Base-by-base conservation (phyloP, 2,329 filamentous ascomycete genomes). In the Pseudogymnoascus sp. region DNA sequence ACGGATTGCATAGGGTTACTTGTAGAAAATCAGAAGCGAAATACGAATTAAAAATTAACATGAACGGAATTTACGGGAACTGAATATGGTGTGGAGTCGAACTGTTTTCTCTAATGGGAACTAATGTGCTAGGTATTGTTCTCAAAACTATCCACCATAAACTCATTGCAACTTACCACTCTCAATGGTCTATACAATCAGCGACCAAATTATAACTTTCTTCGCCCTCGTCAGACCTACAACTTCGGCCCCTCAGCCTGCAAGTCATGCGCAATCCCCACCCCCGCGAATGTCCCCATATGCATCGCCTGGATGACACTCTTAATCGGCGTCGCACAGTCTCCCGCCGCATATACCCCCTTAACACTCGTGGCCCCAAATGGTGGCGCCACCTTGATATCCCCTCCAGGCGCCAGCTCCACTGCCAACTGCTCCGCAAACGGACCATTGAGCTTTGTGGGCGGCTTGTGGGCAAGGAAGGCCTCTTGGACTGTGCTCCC, bases 321-420 rank as follows among this genome's bases (percentile, higher is more conserved):
- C 16, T 62, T 65, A 3, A 53, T 18, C 1, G 38, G 23, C 6
- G 37, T 53, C 6, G 63, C 74, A 59, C 75, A 78, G 70, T 86
- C 83, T 0, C 84, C 84, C 0, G 75, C 80, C 0, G 82, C 82
- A 72, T 80, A 84, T 2, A 82, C 78, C 0, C 83, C 84, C 2
- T 73, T 72, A 0, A 83, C 76, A 61, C 70, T 80, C 2, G 82
- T 83, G 68, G 78, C 75, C 37, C 77, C 75, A 67, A 82, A 81
- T 38, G 81, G 80, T 5, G 65, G 2, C 5, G 61, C 3, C 1
- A 67, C 42, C 9, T 23, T 61, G 2, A 82, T 78, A 83, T 81
- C 31, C 77, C 76, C 49, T 70, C 74, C 7, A 34, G 49, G 49
- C n/a, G 28, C 9, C 28, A 56, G 28, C 28, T 56, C 49, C n/a